Evolutionary conservation across 495 filamentous ascomycete species (phyloP).

Genomic region (Emericellopsis terricola): DNA sequence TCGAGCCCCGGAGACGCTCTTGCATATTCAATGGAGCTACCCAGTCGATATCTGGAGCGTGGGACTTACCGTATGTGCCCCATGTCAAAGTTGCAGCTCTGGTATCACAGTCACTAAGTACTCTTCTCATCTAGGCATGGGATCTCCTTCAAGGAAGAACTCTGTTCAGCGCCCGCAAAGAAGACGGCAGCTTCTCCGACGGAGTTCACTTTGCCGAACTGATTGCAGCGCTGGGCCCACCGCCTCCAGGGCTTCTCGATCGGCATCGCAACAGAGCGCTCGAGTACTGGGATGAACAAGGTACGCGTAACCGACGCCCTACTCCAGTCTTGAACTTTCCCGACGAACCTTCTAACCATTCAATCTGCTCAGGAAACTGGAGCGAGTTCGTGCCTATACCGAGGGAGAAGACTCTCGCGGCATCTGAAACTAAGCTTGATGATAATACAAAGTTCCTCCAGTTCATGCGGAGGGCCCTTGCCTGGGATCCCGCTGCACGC

Average conservation of each 20-base stretch:
- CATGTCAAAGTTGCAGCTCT: background rate
- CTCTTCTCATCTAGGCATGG: slow-evolving; percentile 12
- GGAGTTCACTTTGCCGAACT: slow-evolving; percentile 16
- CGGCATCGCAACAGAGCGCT: background rate
- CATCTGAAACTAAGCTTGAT: background rate
- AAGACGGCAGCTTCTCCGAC: slow-evolving; percentile 6
- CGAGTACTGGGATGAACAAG: background rate
- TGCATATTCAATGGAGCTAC: slow-evolving; percentile 7
- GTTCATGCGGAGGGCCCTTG: slow-evolving; percentile 17
- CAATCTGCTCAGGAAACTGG: background rate
- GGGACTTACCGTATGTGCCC: slow-evolving; percentile 5
- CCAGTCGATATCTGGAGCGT: slow-evolving; percentile 9
- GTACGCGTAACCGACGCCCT: background rate
- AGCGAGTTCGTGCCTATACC: background rate
- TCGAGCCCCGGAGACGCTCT: slow-evolving; percentile 7
- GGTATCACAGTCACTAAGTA: slow-evolving; percentile 1
- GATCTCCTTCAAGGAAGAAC: slow-evolving; percentile 12
- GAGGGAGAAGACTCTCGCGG: background rate
- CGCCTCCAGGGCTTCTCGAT: slow-evolving; percentile 4
- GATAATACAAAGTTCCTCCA: slow-evolving; percentile 8
- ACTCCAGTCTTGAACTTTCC: background rate
- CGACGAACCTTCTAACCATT: background rate
- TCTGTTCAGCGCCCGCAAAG: slow-evolving; percentile 5
- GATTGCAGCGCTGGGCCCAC: slow-evolving; percentile 14
- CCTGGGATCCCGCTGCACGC: slow-evolving; percentile 16